Base-by-base conservation (phyloP, 805 yeast genomes). In the Candida ascalaphidarum region DNA sequence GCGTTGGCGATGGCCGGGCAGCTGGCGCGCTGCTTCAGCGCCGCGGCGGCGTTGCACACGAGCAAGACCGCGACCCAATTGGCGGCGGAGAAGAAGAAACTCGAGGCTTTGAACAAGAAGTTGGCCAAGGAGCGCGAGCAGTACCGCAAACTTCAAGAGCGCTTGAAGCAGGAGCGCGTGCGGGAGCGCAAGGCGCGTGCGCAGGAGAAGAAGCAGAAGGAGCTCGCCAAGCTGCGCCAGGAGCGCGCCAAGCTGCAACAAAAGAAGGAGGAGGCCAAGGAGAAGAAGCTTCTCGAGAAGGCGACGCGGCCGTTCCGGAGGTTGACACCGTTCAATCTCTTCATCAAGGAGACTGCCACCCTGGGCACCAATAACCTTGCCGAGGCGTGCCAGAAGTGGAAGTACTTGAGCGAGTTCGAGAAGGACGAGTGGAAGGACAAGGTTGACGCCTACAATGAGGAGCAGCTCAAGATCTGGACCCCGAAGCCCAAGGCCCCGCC, bases 401-500 rank as follows among this genome's bases (percentile, higher is more conserved):
- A 36, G 2, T 16, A 28, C 5, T 49, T 61, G 38, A 23, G 49
- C 8, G 48, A 37, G 6, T 31, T 30, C 18, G 65, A 61, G 34
- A 55, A 51, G 39, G 51, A 43, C 10, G 34, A 24, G 4, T 58
- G 29, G 34, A 30, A 34, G 12, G 35, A 27, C 3, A 40, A 44
- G 30, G 61, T 58, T n/a, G 44, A 43, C n/a, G 46, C 40, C 24
- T 34, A 40, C 37, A 56, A 57, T 32, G 53, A 40, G 9, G 48
- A 48, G 22, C 39, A 38, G 25, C 28, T 36, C 17, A 33, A 46
- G 29, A 32, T 41, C 15, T 57, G 38, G 39, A 39, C 46, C 2
- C 57, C 59, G 1, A 52, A 51, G 39, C 68, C 68, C 20, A 49
- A 50, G 28, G 34, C 41, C 5, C 64, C 65, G 5, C 36, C 48